These are phyloP conservation scores for Hansfordia pulvinata DNA, from an alignment of 2,329 filamentous ascomycete genomes.

Conservation along the genomic window DNA sequence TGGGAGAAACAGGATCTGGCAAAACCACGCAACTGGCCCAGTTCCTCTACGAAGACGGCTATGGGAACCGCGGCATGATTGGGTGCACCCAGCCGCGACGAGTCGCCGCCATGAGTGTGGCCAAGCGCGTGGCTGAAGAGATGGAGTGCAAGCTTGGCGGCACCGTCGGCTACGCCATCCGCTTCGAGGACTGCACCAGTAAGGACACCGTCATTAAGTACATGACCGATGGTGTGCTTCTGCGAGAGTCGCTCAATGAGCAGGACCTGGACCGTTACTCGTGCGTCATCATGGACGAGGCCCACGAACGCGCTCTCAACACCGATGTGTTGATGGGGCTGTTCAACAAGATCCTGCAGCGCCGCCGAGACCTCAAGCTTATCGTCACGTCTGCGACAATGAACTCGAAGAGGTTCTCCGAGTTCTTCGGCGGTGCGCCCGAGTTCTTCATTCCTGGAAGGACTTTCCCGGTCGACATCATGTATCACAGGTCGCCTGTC, in stretches of 20 bases:
- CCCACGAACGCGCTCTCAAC: conserved; percentile 90
- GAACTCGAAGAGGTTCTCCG: conserved; percentile 92
- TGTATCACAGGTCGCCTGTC: conserved; percentile 87
- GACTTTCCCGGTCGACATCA: conserved; percentile 93
- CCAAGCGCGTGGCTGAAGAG: conserved; percentile 94
- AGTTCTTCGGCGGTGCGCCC: conserved; percentile 90
- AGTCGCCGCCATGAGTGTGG: conserved; percentile 97
- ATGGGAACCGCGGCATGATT: conserved; percentile 77
- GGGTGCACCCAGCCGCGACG: conserved; percentile 92
- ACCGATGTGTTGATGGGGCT: conserved; percentile 96
- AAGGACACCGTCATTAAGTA: conserved; percentile 95
- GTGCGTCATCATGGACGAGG: conserved; percentile 99
- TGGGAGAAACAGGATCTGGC: conserved; percentile 92
- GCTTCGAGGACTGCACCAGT: conserved; percentile 96
- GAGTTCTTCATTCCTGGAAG: conserved; percentile 94
- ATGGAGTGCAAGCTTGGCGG: conserved; percentile 89
- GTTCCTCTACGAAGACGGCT: conserved; percentile 91
- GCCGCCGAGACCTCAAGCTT: conserved; percentile 81
- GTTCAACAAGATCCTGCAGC: conserved; percentile 90
- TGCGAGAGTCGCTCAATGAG: conserved; percentile 87
- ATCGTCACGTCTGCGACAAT: conserved; percentile 98
- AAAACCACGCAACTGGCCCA: conserved; percentile 97
- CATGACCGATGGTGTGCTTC: conserved; percentile 93
- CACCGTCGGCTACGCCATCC: conserved; percentile 89
- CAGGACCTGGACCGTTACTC: conserved; percentile 91